Percentiles rank a stretch among this genome's conserved stretches.
Conservation (phyloP, 169 alveolate species). For the Cryptosporidium bovis region DNA sequence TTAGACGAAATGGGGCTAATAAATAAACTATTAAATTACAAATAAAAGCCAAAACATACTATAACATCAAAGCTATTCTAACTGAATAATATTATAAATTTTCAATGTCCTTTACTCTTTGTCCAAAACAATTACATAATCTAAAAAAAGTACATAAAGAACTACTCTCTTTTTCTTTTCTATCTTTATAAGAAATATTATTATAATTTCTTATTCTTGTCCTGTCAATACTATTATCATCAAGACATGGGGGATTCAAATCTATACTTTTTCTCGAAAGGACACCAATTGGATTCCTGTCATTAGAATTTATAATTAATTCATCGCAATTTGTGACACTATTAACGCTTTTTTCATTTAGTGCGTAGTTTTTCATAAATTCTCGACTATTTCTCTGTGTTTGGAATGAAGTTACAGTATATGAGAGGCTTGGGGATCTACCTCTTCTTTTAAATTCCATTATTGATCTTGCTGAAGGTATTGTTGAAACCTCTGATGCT, state of each 20-base stretch:
- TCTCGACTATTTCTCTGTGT: constrained; percentile 32
- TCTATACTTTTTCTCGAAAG: constrained; percentile 56
- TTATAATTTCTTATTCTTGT: not conserved
- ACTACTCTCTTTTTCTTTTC: not conserved
- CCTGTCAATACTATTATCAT: not conserved
- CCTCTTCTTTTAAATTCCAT: constrained; percentile 60
- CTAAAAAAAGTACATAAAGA: constrained; percentile 43
- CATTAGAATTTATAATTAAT: constrained; percentile 47
- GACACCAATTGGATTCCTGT: constrained; percentile 43
- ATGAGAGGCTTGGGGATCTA: constrained; percentile 70
- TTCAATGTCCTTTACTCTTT: constrained; percentile 33
- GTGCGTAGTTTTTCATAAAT: not conserved
- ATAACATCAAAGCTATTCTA: too few species aligned
- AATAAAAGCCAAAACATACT: too few species aligned
- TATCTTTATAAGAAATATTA: not conserved
- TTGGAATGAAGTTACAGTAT: constrained; percentile 51
- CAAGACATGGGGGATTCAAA: constrained; percentile 53
- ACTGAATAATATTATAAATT: not conserved
- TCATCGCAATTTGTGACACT: not conserved
- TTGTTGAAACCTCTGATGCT: constrained; percentile 66
- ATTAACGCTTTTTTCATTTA: not conserved
- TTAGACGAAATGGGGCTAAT: too few species aligned
- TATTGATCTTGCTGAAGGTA: constrained; percentile 64
- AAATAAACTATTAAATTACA: too few species aligned
- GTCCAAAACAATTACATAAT: constrained; percentile 62